These are phyloP conservation scores for Bauhinia variegata DNA, from an alignment of 306 rosid species.

Conservation along the genomic window DNA sequence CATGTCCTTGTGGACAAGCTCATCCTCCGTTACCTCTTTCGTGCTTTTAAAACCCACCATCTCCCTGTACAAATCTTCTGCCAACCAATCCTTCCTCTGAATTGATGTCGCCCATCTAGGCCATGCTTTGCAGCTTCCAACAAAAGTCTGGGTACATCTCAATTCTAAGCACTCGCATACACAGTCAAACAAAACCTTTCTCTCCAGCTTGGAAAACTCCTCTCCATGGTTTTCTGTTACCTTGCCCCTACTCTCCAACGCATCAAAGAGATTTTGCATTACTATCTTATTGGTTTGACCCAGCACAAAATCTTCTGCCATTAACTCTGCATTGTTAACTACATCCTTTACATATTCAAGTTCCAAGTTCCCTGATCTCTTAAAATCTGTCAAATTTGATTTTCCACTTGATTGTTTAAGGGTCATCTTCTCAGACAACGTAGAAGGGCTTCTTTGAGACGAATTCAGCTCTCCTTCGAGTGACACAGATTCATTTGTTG, in stretches of 20 bases:
- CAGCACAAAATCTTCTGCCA: conserved; percentile 53
- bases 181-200: conserved; percentile 68
- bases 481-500: conserved; percentile 41
- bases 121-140: conserved; percentile 61
- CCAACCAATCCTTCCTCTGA: conserved; percentile 53
- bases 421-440: conserved; percentile 25
- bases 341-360: conserved; percentile 63
- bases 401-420: conserved; percentile 35
- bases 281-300: conserved; percentile 47
- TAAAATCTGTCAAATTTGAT: conserved; percentile 34
- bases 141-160: conserved; percentile 46
- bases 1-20: conserved; percentile 78
- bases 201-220: conserved; percentile 43
- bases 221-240: conserved; percentile 37
- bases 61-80: conserved; percentile 65
- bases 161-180: conserved; percentile 59
- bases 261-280: conserved; percentile 60
- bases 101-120: conserved; percentile 46
- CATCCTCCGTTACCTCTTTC: conserved; percentile 74
- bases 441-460: conserved; percentile 49
- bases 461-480: conserved; percentile 37
- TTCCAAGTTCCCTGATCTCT: conserved; percentile 57
- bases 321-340: conserved; percentile 53
- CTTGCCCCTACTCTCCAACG: conserved; percentile 49
- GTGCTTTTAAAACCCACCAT: conserved; percentile 57